These are phyloP conservation scores for Cytospora mali DNA, from an alignment of 2,329 filamentous ascomycete genomes.

Conservation along the genomic window DNA sequence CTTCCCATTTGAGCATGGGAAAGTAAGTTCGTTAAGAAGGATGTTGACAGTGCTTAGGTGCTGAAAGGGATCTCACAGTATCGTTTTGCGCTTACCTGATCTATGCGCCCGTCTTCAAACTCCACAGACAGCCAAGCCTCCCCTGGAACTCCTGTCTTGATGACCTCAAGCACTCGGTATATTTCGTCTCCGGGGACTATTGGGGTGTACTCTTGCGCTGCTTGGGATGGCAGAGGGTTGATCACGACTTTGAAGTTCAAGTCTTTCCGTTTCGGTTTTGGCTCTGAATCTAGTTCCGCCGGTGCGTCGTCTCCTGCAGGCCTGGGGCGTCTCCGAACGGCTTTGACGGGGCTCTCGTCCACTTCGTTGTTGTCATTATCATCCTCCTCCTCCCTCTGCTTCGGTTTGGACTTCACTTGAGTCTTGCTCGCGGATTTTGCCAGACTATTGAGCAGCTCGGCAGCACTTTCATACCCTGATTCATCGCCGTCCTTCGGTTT, in stretches of 20 bases:
- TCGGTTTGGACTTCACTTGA: background rate
- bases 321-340: background rate
- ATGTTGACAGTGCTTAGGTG: too few species aligned
- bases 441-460: background rate
- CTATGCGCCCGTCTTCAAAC: constrained; percentile 50
- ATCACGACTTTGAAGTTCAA: constrained; percentile 37
- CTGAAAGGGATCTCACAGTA: background rate
- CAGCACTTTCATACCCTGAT: background rate
- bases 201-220: constrained; percentile 30
- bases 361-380: background rate
- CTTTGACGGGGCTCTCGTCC: background rate
- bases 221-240: constrained; percentile 32
- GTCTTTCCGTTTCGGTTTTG: constrained; percentile 5
- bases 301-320: constrained; percentile 24
- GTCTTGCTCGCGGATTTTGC: constrained; percentile 3
- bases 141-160: constrained; percentile 32
- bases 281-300: constrained; percentile 26
- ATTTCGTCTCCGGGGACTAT: constrained; percentile 41
- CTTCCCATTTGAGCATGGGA: background rate
- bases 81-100: constrained; percentile 44
- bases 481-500: background rate
- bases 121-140: constrained; percentile 43
- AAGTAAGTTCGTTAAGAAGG: background rate
- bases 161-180: constrained; percentile 40
- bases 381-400: background rate